These are phyloP conservation scores for Ilyonectria destructans DNA, from an alignment of 2,329 filamentous ascomycete genomes.

Conservation along the genomic window DNA sequence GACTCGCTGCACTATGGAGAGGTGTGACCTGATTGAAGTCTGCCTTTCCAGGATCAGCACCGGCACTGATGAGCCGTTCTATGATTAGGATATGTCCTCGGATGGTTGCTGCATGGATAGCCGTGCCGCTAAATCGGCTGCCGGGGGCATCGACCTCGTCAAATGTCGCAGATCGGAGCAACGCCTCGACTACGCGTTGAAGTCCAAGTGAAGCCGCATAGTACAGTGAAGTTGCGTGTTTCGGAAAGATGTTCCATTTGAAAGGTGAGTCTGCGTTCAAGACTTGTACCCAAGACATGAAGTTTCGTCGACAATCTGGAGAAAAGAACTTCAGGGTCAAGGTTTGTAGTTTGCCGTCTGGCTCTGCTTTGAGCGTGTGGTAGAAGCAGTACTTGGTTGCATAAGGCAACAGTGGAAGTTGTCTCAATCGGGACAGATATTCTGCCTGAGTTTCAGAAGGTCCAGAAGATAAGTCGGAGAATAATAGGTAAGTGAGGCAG, in stretches of 20 bases:
- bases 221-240: neutral
- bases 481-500: too few species aligned
- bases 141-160: neutral
- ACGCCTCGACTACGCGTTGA: neutral
- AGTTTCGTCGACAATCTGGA: neutral
- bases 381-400: neutral
- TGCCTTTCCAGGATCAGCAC: neutral
- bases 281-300: conserved; percentile 7
- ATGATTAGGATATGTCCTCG: neutral
- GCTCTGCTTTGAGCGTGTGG: too few species aligned
- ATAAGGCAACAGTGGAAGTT: neutral
- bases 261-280: neutral
- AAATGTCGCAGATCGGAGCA: neutral
- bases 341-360: neutral
- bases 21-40: conserved; percentile 3
- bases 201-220: neutral
- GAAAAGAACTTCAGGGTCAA: neutral
- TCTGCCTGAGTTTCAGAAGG: too few species aligned
- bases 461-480: too few species aligned
- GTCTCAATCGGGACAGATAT: too few species aligned
- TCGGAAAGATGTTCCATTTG: conserved; percentile 4
- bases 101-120: neutral
- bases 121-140: neutral
- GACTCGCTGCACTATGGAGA: neutral
- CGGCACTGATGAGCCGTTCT: neutral